Percentiles rank a stretch among this genome's conserved stretches.
phyloP scores from a whole-genome alignment of 345 rosid species.

The Alliaria petiolata region DNA sequence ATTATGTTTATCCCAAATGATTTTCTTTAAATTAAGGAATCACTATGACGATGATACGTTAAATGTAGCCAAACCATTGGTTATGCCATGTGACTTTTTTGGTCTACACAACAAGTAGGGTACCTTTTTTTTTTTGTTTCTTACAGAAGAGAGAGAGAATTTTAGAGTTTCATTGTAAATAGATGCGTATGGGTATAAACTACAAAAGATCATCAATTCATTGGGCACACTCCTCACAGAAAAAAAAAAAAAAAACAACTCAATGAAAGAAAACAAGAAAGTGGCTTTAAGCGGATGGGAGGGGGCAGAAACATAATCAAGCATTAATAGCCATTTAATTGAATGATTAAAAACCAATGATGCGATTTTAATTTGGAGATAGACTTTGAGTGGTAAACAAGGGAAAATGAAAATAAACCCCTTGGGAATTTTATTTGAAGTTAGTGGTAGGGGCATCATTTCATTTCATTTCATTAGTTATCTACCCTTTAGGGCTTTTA shows the following conservation, averaged over 20 bases:
- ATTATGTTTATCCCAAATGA: no score
- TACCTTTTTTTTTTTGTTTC: no score
- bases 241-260: background rate
- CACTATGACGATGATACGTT: no score
- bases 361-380: slow-evolving; percentile 26
- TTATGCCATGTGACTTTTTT: no score
- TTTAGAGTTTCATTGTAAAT: no score
- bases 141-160: no score
- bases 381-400: slow-evolving; percentile 28
- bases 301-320: slow-evolving; percentile 28
- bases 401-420: background rate
- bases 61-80: no score
- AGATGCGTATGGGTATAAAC: background rate
- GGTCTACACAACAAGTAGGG: no score
- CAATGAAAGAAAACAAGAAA: background rate
- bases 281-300: slow-evolving; percentile 28
- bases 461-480: slow-evolving; percentile 21
- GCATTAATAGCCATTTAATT: slow-evolving; percentile 8
- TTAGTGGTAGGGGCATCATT: slow-evolving; percentile 34
- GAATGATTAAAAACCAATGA: slow-evolving; percentile 15
- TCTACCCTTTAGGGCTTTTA: slow-evolving; percentile 30
- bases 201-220: background rate
- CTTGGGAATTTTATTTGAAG: background rate
- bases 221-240: background rate
- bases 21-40: no score